Evolutionary conservation across 2,329 filamentous ascomycete species (phyloP), one percentile per base, ranked within the genome.

Genomic region (Aureobasidium lini): DNA sequence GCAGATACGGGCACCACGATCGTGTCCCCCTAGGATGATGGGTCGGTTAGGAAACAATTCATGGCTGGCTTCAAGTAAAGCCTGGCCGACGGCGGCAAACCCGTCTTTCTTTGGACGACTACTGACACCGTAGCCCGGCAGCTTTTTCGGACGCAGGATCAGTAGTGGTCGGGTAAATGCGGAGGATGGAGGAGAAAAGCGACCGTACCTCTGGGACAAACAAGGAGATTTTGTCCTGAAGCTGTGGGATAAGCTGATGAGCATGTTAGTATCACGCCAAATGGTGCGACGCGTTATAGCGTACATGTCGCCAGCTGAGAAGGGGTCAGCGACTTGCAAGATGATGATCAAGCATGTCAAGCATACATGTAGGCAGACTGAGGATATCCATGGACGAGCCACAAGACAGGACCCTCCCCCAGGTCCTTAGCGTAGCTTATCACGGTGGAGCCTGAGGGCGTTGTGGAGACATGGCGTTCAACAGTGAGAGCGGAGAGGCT

Each of bases 21-120:
- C 78, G 64, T 81, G 78, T 18, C 77, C 77, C 40, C 72, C 73
- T 58, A 80, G 72, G 60, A 81, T 73, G 15, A 81, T 65, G 0
- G 66, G 66, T 13, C 68, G 71, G 56, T 63, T 62, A 4, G 62
- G 62, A 61, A 78, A 73, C 40, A 71, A 64, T 4, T 65, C 59
- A 8, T 66, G 61, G 8, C 78, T 68, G 6, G 72, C 70, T 63
- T 73, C 69, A 44, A 80, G 67, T 47, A 80, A 69, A n/a, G 74
- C 70, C 4, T 66, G 63, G 15, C 77, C 77, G 32, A 77, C 69
- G 32, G 69, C 70, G 10, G 70, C 70, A 71, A 69, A 23, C 65
- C 64, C 67, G 11, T 66, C 63, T 7, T 63, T 63, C 8, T 68
- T 64, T 6, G 72, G 67, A 1, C 71, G 71, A 16, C 70, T 69